Conservation (phyloP, 2,329 filamentous ascomycete species). For the Ophiosphaerella korrae region DNA sequence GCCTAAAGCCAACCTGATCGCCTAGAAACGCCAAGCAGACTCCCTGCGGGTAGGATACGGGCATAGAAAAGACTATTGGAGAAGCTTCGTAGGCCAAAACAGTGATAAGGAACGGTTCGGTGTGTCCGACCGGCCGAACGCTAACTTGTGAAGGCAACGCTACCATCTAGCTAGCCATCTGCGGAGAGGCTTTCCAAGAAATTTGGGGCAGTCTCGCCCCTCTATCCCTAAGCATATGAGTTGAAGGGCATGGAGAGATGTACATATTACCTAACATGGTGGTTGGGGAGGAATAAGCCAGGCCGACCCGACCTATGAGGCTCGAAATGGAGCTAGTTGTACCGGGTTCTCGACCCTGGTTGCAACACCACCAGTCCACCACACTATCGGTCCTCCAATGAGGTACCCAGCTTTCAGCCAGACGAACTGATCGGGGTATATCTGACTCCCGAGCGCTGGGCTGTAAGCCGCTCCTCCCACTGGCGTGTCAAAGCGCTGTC, state of each 20-base stretch:
- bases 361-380: conserved; percentile 1
- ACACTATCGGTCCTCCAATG: neutral
- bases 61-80: conserved; percentile 30
- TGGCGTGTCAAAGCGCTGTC: neutral
- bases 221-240: too few species aligned
- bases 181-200: too few species aligned
- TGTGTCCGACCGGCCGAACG: conserved; percentile 24
- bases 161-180: too few species aligned
- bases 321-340: neutral
- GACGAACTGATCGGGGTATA: neutral
- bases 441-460: neutral
- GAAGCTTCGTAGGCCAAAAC: conserved; percentile 30
- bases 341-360: conserved; percentile 5
- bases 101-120: conserved; percentile 31
- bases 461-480: neutral
- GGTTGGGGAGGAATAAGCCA: neutral
- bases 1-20: conserved; percentile 26
- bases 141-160: neutral
- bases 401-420: neutral
- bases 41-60: conserved; percentile 13
- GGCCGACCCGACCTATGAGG: neutral
- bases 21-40: conserved; percentile 38
- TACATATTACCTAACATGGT: neutral
- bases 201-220: too few species aligned
- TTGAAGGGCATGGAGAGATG: neutral